phyloP scores from a whole-genome alignment of 164 flowering plant species.

The Umbellularia californica region DNA sequence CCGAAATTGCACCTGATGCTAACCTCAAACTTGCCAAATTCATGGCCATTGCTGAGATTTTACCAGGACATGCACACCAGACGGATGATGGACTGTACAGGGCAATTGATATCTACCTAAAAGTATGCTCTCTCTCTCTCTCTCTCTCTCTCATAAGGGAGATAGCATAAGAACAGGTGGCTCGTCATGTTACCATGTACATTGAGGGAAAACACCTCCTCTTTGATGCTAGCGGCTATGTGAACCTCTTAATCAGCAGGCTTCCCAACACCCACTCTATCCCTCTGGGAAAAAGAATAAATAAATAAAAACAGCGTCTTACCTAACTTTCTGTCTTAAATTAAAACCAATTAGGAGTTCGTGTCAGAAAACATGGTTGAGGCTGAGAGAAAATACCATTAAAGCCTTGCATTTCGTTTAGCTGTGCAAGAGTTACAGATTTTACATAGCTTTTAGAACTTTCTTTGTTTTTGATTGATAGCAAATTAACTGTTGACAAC shows the following conservation, averaged over 20 bases:
- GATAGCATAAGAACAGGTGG: neutral
- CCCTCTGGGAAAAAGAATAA: no score
- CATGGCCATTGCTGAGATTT: slow-evolving; percentile 64
- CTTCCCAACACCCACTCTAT: neutral
- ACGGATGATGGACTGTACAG: slow-evolving; percentile 78
- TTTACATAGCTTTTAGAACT: neutral
- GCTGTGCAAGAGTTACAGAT: neutral
- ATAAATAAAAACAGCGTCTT: no score
- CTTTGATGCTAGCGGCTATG: neutral
- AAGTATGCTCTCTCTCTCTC: slow-evolving; percentile 35
- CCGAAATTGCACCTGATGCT: slow-evolving; percentile 90
- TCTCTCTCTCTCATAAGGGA: no score
- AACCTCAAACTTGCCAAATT: slow-evolving; percentile 78
- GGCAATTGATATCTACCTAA: slow-evolving; percentile 80
- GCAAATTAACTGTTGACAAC: neutral
- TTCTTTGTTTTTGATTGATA: neutral
- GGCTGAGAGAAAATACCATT: neutral
- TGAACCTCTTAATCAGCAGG: neutral
- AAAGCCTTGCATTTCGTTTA: neutral
- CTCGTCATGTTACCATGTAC: neutral
- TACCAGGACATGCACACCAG: slow-evolving; percentile 73
- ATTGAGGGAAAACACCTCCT: neutral
- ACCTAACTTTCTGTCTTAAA: no score
- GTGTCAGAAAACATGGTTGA: neutral
- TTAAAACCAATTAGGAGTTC: neutral